Conservation (phyloP, 2,329 filamentous ascomycete genomes). For the Neopestalotiopsis sp. region DNA sequence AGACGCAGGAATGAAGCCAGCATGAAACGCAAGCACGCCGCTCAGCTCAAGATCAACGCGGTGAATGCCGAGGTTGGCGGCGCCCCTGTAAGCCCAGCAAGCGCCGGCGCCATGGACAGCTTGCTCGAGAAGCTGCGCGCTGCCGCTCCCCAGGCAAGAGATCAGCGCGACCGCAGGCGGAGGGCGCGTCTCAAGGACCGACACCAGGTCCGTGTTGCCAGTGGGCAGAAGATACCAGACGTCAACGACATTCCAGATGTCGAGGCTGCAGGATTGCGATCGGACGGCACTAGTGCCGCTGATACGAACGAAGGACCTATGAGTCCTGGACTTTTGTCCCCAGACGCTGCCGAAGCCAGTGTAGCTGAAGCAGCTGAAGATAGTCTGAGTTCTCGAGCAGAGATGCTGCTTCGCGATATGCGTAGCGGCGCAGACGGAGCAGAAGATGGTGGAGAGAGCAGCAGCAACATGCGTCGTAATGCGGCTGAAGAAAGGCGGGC, state of each 20-base stretch:
- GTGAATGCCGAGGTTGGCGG: conserved; percentile 46
- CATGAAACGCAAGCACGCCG: conserved; percentile 86
- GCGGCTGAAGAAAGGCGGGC: conserved; percentile 39
- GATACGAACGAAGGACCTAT: conserved; percentile 54
- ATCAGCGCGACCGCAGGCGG: conserved; percentile 86
- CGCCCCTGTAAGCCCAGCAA: conserved; percentile 68
- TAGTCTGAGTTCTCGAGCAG: conserved; percentile 85
- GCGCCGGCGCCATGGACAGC: conserved; percentile 93
- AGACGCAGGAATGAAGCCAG: conserved; percentile 86
- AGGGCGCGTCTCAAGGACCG: conserved; percentile 88
- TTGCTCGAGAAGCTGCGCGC: conserved; percentile 93
- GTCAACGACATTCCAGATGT: conserved; percentile 64
- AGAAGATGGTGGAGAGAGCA: conserved; percentile 58
- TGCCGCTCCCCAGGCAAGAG: conserved; percentile 86
- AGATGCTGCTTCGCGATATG: conserved; percentile 82
- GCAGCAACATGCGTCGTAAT: conserved; percentile 67
- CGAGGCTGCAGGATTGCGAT: conserved; percentile 43
- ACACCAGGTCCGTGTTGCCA: conserved; percentile 88
- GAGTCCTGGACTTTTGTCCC: conserved; percentile 54
- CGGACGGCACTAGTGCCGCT: conserved; percentile 40
- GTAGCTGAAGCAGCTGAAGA: conserved; percentile 50
- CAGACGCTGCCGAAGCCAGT: conserved; percentile 40
- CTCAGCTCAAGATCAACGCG: conserved; percentile 60
- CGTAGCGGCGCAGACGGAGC: conserved; percentile 68
- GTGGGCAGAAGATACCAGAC: conserved; percentile 87